Base-by-base conservation (phyloP, 2,329 filamentous ascomycete genomes). In the Cercospora janseana region DNA sequence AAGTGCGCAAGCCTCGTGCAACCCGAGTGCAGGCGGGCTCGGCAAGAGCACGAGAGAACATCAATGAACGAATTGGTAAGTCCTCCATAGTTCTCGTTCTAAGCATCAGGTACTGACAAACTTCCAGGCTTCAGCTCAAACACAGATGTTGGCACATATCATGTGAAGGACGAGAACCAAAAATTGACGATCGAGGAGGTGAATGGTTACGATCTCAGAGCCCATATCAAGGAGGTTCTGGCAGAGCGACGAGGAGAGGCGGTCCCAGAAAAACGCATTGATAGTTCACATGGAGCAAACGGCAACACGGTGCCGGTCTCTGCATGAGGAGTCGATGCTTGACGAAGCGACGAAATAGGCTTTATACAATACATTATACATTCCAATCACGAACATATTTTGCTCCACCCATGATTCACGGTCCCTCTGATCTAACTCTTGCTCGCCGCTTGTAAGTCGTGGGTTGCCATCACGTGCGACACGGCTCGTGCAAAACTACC, bases 1-100 rank as follows among this genome's bases (percentile, higher is more conserved):
- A 37, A 13, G 31, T 23, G 15, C n/a, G 44, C 13, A 38, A 38
- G 18, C 43, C 43, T 15, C 28, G 43, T 4, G 43, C 43, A 51
- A 38, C 34, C 6, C 16, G 18, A n/a, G 34, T 38, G 4, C 34
- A 38, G 34, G 34, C 15, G 16, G 34, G 13, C 6, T 20, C 16
- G 6, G 34, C 34, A 9, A 20, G 34, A n/a, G 34, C 15, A 12
- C 16, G 34, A 12, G 20, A 20, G 6, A 23, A 38, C 12, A 20
- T 38, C 15, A 20, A 20, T 12, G 34, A 38, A 21, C 15, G 34
- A 15, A 38, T 38, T 10, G 34, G 34, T 20, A 10, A 12, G 6
- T 10, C 3, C 29, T 6, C 8, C 9, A n/a, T 32, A 15, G 29
- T 32, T 13, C 12, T 13, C 2, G 13, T 5, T 32, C 4, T 7